A percentile compares a stretch with the other conserved stretches of the same genome.
Evolutionary conservation across 1,139 yeast genomes (phyloP).

Genomic region (Torulaspora pretoriensis): DNA sequence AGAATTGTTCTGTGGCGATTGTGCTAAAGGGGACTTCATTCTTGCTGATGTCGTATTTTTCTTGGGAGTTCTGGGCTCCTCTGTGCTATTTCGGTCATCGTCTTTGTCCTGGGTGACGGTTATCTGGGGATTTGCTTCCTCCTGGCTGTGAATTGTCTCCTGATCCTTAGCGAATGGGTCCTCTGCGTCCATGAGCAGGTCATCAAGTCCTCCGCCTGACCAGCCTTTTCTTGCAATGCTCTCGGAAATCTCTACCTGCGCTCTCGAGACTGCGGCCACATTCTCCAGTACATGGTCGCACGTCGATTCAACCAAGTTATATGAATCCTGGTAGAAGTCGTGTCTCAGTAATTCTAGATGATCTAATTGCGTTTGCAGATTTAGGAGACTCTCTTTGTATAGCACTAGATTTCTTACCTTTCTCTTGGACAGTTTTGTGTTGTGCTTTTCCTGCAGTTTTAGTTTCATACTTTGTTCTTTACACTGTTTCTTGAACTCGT

Average conservation of each 20-base stretch:
- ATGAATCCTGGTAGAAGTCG: constrained; percentile 62
- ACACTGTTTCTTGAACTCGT: constrained; percentile 51
- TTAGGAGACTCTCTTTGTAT: constrained; percentile 62
- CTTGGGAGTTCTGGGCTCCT: constrained; percentile 7
- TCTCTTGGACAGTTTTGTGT: constrained; percentile 50
- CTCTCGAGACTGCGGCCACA: constrained; percentile 65
- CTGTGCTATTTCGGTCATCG: constrained; percentile 5
- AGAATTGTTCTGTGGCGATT: not conserved
- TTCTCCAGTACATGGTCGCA: constrained; percentile 50
- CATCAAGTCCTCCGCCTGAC: constrained; percentile 83
- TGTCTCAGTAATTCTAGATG: constrained; percentile 73
- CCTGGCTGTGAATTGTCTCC: constrained; percentile 8
- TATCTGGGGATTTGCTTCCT: constrained; percentile 3
- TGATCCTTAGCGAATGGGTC: constrained; percentile 43
- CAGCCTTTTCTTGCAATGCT: constrained; percentile 80
- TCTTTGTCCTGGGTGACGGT: constrained; percentile 1
- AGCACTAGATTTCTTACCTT: constrained; percentile 57
- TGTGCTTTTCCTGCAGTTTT: constrained; percentile 53
- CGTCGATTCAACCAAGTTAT: constrained; percentile 56
- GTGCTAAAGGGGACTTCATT: constrained; percentile 1
- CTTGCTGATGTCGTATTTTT: constrained; percentile 1
- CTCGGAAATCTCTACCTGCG: constrained; percentile 77
- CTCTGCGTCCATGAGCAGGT: constrained; percentile 51
- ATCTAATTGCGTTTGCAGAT: constrained; percentile 69
- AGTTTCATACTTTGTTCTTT: constrained; percentile 48